A percentile compares a stretch with the other conserved stretches of the same genome.
Conservation (phyloP, 805 yeast species). For the Candida chilensis region DNA sequence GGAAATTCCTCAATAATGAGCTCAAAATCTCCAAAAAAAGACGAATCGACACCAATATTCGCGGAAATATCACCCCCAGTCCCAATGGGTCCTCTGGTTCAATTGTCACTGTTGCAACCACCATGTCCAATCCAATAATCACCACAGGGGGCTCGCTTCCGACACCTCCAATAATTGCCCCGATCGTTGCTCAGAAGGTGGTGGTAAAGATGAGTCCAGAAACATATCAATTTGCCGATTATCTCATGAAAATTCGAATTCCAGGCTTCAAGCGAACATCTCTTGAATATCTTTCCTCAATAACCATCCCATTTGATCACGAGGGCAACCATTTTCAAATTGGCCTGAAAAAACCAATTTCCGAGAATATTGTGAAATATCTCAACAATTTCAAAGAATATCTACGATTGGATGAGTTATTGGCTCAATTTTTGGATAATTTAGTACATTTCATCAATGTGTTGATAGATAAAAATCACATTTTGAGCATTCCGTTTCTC, state of each 20-base stretch:
- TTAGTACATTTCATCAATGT: conserved; percentile 16
- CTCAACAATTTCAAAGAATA: conserved; percentile 30
- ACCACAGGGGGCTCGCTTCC: too few species aligned
- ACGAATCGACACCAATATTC: too few species aligned
- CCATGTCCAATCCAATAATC: too few species aligned
- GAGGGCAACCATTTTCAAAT: conserved; percentile 13
- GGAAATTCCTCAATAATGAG: conserved; percentile 28
- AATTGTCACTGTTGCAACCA: too few species aligned
- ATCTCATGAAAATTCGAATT: too few species aligned
- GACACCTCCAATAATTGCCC: too few species aligned
- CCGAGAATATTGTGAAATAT: conserved; percentile 24
- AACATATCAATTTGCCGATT: too few species aligned
- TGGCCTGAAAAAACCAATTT: conserved; percentile 18
- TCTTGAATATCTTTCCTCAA: conserved; percentile 19
- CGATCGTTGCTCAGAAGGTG: too few species aligned
- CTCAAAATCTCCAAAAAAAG: conserved; percentile 16
- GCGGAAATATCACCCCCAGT: too few species aligned
- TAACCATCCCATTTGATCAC: conserved; percentile 16
- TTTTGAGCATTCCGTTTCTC: conserved; percentile 49
- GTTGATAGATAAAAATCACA: conserved; percentile 5
- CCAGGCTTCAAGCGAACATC: conserved; percentile 21
- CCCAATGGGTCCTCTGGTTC: too few species aligned
- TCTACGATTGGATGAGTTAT: conserved; percentile 38
- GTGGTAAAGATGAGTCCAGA: too few species aligned
- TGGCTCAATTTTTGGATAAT: conserved; percentile 29